A percentile compares a stretch with the other conserved stretches of the same genome.
Evolutionary conservation across 345 rosid species (phyloP).

Genomic region (Gossypium stocksii): DNA sequence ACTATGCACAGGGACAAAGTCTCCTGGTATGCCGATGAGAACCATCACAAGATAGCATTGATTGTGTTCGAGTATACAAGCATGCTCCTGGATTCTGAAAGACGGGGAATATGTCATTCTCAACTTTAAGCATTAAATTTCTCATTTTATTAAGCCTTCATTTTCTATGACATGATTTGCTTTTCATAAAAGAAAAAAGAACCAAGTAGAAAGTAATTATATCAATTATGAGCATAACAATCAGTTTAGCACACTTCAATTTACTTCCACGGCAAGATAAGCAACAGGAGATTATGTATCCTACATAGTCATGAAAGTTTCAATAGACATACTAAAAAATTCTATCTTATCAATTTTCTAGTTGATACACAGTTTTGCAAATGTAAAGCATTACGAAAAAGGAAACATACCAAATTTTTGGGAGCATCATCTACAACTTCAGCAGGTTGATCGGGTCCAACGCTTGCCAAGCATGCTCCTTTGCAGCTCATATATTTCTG

Average conservation of each 20-base stretch:
- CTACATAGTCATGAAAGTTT: neutral
- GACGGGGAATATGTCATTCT: neutral
- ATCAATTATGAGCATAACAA: neutral
- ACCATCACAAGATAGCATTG: constrained; percentile 83
- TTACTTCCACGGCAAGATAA: neutral
- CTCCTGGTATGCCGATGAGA: constrained; percentile 73
- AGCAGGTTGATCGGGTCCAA: constrained; percentile 90
- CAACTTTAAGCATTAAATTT: neutral
- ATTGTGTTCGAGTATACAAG: constrained; percentile 63
- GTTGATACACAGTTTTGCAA: neutral
- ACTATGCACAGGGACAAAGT: constrained; percentile 90
- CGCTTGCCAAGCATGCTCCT: constrained; percentile 79
- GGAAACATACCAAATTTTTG: constrained; percentile 59
- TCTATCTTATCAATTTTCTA: neutral
- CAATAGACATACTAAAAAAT: neutral
- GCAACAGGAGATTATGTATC: neutral
- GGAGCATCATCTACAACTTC: constrained; percentile 89
- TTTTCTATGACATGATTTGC: neutral
- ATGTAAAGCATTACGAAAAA: neutral
- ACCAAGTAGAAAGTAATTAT: neutral
- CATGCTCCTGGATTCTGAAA: constrained; percentile 89
- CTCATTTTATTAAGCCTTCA: neutral
- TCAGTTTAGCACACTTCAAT: neutral
- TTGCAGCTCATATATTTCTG: constrained; percentile 80
- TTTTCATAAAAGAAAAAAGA: neutral